Percentiles rank a stretch among this genome's conserved stretches.
These are phyloP conservation scores for Fusarium mexicanum DNA, from an alignment of 2,329 filamentous ascomycete genomes.

Conservation along the genomic window DNA sequence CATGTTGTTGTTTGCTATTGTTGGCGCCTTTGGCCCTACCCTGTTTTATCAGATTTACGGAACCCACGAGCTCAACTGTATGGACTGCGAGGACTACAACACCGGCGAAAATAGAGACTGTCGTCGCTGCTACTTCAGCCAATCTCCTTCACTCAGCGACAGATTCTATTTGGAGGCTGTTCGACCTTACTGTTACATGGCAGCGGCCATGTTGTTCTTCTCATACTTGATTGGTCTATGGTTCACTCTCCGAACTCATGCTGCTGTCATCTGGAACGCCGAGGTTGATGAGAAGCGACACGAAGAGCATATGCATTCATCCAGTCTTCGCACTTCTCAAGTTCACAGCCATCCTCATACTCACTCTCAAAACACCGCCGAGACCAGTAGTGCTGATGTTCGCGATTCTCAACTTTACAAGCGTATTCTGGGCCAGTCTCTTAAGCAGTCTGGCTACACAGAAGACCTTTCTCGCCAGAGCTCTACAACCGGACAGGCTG, in stretches of 20 bases:
- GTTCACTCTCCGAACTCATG: constrained; percentile 95
- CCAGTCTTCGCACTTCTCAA: constrained; percentile 49
- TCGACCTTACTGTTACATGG: constrained; percentile 91
- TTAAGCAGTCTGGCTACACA: constrained; percentile 82
- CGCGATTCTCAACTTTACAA: constrained; percentile 92
- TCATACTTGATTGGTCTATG: constrained; percentile 94
- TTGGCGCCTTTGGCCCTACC: constrained; percentile 94
- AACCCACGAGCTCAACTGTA: constrained; percentile 93
- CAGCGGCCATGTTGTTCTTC: constrained; percentile 84
- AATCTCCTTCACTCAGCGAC: constrained; percentile 84
- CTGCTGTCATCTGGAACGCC: constrained; percentile 94
- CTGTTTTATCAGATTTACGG: constrained; percentile 99
- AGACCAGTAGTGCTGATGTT: constrained; percentile 72
- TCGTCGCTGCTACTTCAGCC: constrained; percentile 92
- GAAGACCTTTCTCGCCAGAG: constrained; percentile 55
- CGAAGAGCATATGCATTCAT: constrained; percentile 58
- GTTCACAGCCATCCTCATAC: constrained; percentile 46
- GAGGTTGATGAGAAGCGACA: constrained; percentile 82
- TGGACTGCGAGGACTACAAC: constrained; percentile 64
- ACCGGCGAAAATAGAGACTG: constrained; percentile 72
- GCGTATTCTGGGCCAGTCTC: constrained; percentile 88
- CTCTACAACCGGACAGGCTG: constrained; percentile 48
- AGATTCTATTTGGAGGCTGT: constrained; percentile 91
- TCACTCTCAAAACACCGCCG: constrained; percentile 51
- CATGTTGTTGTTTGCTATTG: constrained; percentile 95